Base-by-base conservation (phyloP, 1,284 basidiomycete species). In the Cryptococcus floricola region DNA sequence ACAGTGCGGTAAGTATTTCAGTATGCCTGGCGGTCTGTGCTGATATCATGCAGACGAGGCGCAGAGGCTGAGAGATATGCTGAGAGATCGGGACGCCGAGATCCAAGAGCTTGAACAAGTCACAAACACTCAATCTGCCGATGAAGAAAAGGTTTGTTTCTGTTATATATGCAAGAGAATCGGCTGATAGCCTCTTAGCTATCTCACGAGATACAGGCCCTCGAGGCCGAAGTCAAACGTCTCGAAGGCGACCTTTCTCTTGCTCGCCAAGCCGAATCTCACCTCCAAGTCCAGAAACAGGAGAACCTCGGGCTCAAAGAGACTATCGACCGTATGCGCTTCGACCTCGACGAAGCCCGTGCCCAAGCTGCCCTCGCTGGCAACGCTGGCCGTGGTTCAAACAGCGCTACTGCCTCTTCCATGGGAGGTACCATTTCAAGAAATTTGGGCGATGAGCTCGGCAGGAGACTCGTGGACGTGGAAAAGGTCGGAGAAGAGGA, bases 231-330 rank as follows among this genome's bases (percentile, higher is more conserved):
- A 18, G 81, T 88, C 52, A 73, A 78, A 7, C 73, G 81, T 9
- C 81, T 93, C 27, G 86, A 91, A 65, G 65, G 73, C 6, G 89
- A 92, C 58, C 80, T 94, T 2, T 71, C 69, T 2, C 64, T 83
- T 18, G 87, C 89, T 1, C 84, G 87, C 47, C 82, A 85, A 60
- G 85, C 87, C 0, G 85, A 88, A 53, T 80, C 79, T 0, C 82
- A 85, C 57, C 81, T 94, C 38, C 89, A 92, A 55, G 87, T 87
- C 63, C 91, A 94, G 78, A 93, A 92, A 77, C 88, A 90, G 67
- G 90, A 94, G 80, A 95, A 94, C 66, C 70, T 93, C 61, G 78
- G 89, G 70, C 80, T 94, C 59, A 93, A 92, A 71, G 91, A 95
- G 79, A 94, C 91, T 0, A 94, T 95, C 64, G 91, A 94, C 71